Base-by-base conservation (phyloP, 2,329 filamentous ascomycete genomes). In the Pleurostoma richardsiae region DNA sequence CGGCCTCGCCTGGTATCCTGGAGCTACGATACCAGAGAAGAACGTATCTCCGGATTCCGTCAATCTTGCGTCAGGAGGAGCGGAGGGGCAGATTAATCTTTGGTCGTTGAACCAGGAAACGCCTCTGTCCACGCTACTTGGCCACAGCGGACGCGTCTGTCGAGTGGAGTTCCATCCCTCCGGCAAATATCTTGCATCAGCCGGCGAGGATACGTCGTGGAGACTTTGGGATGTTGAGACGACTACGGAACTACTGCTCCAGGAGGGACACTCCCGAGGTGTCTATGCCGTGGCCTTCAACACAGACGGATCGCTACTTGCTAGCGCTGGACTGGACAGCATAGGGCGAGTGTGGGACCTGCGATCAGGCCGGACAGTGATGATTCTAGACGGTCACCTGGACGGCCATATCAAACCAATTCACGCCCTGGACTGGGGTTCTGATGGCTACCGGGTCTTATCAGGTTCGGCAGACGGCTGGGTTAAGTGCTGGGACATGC, bases 401-500 rank as follows among this genome's bases (percentile, higher is more conserved):
- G 91, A 82, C 52, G 81, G 80, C 2, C 82, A 85, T 58, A 94
- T 96, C 60, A 88, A 91, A 52, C 91, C 95, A 10, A 96, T 99
- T 45, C 91, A 95, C 59, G 90, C 85, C 1, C 73, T 97, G 5
- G 91, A 96, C 65, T 99, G 95, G 94, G 84, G 88, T 48, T 79
- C 85, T 0, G 94, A 99, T 61, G 90, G 92, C 5, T 85, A 96
- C 64, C 83, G 94, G n/a, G 82, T 97, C 6, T 73, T 97, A n/a
- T 90, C 90, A 0, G 91, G 90, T 2, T 95, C 90, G 10, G 90
- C 85, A 3, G 94, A 99, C 61, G 92, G 92, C 19, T 97, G 94
- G 80, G 84, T 96, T 59, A 97, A 96, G 67, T 96, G 92, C 68
- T 99, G 94, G 94, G 94, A 99, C 62, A 77, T 99, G 44, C 83